phyloP scores from a whole-genome alignment of 2,329 filamentous ascomycete genomes.

The Massarina eburnea region DNA sequence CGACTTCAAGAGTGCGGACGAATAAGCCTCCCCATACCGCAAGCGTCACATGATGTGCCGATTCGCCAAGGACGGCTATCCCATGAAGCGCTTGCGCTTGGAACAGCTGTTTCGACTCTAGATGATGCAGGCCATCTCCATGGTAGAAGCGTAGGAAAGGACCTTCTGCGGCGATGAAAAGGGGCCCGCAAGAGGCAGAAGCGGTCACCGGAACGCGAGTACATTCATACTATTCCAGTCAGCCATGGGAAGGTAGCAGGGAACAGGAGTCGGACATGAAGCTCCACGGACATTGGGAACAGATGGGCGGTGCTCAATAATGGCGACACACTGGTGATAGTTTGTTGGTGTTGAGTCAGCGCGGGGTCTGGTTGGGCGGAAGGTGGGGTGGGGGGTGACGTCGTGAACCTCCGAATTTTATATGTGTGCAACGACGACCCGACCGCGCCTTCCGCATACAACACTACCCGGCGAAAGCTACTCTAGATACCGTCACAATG shows the following conservation, averaged over 20 bases:
- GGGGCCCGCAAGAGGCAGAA: constrained; percentile 39
- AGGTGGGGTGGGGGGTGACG: constrained; percentile 17
- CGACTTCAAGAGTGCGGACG: constrained; percentile 49
- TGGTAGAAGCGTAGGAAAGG: constrained; percentile 45
- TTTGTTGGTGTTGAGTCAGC: constrained; percentile 39
- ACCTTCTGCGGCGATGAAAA: constrained; percentile 49
- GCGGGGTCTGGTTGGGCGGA: constrained; percentile 19
- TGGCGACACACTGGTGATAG: constrained; percentile 21
- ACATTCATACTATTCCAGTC: constrained; percentile 38
- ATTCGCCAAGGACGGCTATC: constrained; percentile 53
- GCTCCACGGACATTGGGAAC: constrained; percentile 37
- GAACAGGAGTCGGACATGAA: constrained; percentile 29
- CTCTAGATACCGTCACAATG: constrained; percentile 36
- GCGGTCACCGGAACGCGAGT: constrained; percentile 50
- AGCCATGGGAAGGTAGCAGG: constrained; percentile 7
- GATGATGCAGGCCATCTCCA: constrained; percentile 21
- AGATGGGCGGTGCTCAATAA: constrained; percentile 18
- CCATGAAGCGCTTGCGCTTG: constrained; percentile 73
- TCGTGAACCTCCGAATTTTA: constrained; percentile 24
- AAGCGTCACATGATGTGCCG: constrained; percentile 23
- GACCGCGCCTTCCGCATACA: not conserved
- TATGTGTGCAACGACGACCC: constrained; percentile 3
- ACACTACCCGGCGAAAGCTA: not conserved
- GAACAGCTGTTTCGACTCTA: constrained; percentile 57
- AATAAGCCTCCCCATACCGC: constrained; percentile 44